Conservation (phyloP, 768 basidiomycete genomes). For the Termitomyces sp. region DNA sequence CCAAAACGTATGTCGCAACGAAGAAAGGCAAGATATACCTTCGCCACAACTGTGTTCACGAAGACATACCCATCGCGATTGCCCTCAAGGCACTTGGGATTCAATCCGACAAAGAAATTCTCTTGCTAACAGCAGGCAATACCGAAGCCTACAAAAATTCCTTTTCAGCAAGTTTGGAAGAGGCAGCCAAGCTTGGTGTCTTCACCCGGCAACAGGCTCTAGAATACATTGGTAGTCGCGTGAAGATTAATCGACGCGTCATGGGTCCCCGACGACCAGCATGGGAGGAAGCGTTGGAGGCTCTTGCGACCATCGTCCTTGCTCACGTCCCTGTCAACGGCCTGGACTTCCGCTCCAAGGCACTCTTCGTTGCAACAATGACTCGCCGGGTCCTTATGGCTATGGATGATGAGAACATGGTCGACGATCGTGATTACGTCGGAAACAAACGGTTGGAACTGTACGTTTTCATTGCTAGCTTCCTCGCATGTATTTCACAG, state of each 20-base stretch:
- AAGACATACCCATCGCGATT: constrained; percentile 94
- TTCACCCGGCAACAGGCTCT: constrained; percentile 92
- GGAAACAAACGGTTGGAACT: constrained; percentile 98
- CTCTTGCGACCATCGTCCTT: constrained; percentile 94
- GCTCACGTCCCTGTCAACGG: constrained; percentile 92
- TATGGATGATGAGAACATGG: constrained; percentile 94
- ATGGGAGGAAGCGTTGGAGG: constrained; percentile 95
- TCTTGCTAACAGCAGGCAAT: constrained; percentile 88
- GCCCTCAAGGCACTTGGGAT: constrained; percentile 96
- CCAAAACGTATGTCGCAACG: constrained; percentile 95
- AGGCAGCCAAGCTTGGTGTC: constrained; percentile 85
- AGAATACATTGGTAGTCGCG: constrained; percentile 90
- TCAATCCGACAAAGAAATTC: constrained; percentile 96
- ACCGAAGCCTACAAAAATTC: constrained; percentile 82
- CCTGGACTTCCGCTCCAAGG: constrained; percentile 88
- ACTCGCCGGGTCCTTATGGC: constrained; percentile 94
- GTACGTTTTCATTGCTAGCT: constrained; percentile 40
- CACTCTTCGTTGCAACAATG: constrained; percentile 97
- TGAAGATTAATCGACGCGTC: constrained; percentile 80
- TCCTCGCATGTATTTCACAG: not conserved
- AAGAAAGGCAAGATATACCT: constrained; percentile 95
- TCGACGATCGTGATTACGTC: constrained; percentile 98
- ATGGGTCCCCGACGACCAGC: constrained; percentile 79
- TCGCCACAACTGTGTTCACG: constrained; percentile 94
- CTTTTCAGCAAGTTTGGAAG: constrained; percentile 91